Evolutionary conservation across 208 protist species (phyloP).

Genomic region (Acanthamoeba royreba): DNA sequence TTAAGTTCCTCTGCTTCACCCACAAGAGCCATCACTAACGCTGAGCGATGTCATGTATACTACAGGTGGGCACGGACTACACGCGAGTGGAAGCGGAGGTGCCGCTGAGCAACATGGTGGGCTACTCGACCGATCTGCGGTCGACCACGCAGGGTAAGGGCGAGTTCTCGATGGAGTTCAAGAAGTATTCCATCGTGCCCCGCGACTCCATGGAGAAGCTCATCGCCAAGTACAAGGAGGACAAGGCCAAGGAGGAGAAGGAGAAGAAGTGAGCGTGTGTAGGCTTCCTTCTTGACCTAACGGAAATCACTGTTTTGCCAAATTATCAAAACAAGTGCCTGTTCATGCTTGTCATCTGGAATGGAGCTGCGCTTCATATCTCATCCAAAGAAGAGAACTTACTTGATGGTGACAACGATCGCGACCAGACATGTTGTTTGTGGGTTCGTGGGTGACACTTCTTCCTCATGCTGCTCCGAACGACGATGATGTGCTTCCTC

Average conservation of each 20-base stretch:
- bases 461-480: too few species aligned
- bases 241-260: constrained; percentile 8
- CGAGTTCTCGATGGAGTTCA: constrained; percentile 89
- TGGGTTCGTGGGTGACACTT: too few species aligned
- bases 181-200: constrained; percentile 62
- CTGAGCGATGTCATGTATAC: not conserved
- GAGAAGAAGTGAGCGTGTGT: not conserved
- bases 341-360: too few species aligned
- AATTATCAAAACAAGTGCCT: not conserved
- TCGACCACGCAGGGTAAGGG: constrained; percentile 78
- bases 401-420: too few species aligned
- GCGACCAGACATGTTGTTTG: too few species aligned
- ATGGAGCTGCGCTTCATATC: too few species aligned
- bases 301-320: not conserved
- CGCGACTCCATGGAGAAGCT: constrained; percentile 68
- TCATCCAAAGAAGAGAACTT: too few species aligned
- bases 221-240: constrained; percentile 70
- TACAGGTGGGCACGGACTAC: constrained; percentile 12
- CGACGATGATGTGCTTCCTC: too few species aligned
- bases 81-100: constrained; percentile 75
- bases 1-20: too few species aligned
- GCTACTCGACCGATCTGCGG: constrained; percentile 86
- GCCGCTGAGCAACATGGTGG: constrained; percentile 87
- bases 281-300: not conserved
- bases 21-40: too few species aligned